Base-by-base conservation (phyloP, 78 protist species). In the Guillardia theta region DNA sequence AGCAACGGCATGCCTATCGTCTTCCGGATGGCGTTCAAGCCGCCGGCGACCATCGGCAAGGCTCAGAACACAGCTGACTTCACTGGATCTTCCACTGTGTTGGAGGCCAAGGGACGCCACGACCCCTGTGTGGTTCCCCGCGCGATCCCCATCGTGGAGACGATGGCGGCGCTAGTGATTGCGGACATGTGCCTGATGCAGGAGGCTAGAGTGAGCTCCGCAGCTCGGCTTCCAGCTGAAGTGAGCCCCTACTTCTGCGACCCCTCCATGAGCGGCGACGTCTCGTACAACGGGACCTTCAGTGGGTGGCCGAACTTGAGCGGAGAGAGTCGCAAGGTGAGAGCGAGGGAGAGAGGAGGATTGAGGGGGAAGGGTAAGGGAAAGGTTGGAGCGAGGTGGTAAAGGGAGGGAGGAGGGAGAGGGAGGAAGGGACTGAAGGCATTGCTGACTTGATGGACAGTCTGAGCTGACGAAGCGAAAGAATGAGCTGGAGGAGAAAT, bases 51-150 rank as follows among this genome's bases (percentile, higher is more conserved):
- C 94, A 96, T 96, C n/a, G 93, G 93, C 54, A 88, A 3, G 64
- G 70, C 77, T 19, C 96, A 96, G 95, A 2, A n/a, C 33, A 95
- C 97, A 21, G 76, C 62, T 53, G 80, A 48, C 83, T 94, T 93
- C 77, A 78, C 83, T 0, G 83, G 9, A 58, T 30, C 27, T 58
- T 8, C 2, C 45, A 2, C 64, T 95, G 97, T 41, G 33, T 92
- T 96, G 19, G 96, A 88, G 44, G 96, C 97, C 15, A 93, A 93
- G 80, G 97, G 97, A 0, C 70, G 83, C 33, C 97, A 95, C 50
- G 97, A 96, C 92, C 97, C 97, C 12, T 96, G 97, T 64, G 97
- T 96, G 19, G 96, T 94, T 6, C 95, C 95, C 15, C 94, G 97
- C 8, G 97, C 97, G 39, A 92, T 96, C 27, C 97, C 97, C 92